phyloP scores from a whole-genome alignment of 441 rosid genomes.

The Croton laevigatus region DNA sequence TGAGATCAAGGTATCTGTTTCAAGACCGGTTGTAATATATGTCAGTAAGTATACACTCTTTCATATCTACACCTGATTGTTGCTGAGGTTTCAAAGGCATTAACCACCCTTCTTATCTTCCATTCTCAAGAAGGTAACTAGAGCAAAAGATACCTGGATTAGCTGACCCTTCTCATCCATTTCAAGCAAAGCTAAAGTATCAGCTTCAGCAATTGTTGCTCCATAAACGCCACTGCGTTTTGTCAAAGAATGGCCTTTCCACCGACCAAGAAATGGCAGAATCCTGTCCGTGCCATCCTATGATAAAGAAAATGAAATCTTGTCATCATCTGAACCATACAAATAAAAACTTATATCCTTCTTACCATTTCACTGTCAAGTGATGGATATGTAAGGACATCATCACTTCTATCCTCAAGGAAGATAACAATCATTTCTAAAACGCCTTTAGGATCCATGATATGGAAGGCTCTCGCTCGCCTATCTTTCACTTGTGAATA shows the following conservation, averaged over 20 bases:
- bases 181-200: conserved; percentile 52
- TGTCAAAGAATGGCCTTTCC: conserved; percentile 82
- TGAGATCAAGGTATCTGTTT: neutral
- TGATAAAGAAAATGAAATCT: conserved; percentile 21
- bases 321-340: neutral
- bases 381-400: conserved; percentile 41
- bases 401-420: conserved; percentile 67
- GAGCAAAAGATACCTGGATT: conserved; percentile 48
- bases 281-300: conserved; percentile 49
- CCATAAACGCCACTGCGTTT: conserved; percentile 92
- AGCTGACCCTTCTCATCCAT: conserved; percentile 60
- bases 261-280: conserved; percentile 71
- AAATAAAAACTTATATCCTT: neutral
- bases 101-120: neutral
- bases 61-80: neutral
- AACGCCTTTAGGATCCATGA: conserved; percentile 80
- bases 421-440: conserved; percentile 79
- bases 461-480: conserved; percentile 85
- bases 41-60: neutral
- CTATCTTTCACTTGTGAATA: conserved; percentile 64
- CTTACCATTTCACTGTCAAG: conserved; percentile 46
- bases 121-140: conserved; percentile 8
- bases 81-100: neutral
- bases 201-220: conserved; percentile 71
- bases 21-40: neutral